Evolutionary conservation across 1,284 basidiomycete genomes (phyloP), one percentile per base, ranked within the genome.

Genomic region (Heliocybe sulcata): DNA sequence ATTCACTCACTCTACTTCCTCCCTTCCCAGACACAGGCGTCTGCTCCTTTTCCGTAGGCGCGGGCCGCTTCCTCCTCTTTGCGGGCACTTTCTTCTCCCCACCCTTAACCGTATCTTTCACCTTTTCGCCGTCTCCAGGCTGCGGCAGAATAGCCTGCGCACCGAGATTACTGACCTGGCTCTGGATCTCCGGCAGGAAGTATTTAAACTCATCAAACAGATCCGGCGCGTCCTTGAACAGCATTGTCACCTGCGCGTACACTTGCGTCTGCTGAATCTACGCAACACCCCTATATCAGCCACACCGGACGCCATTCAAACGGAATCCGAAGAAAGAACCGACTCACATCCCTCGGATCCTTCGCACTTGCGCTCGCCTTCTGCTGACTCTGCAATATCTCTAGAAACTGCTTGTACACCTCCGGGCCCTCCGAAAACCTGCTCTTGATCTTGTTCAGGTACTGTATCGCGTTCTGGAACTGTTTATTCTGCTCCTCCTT

Each of bases 371-470:
- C 38, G 8, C 93, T 91, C 66, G 98, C 95, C 68, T 95, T 95
- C 70, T 98, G 95, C 72, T 98, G 98, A 29, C 92, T 91, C 76
- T 99, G 97, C 61, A 99, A 74, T 55, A 99, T 96, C 75, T 99
- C 96, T 64, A 99, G 77, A 72, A 99, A 99, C 66, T 94, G 89
- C 74, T 98, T 98, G 79, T 99, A 99, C 47, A 90, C 96, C 64
- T 96, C 92, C 22, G 90, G 87, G 61, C 98, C 94, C 59, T 90
- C 85, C n/a, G 85, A 77, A 72, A 91, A 99, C 51, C 95, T 85
- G 48, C 87, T 87, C 76, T 99, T 99, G 77, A 99, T 99, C 79
- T 95, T 96, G 81, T 98, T 98, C 63, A 99, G 87, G 69, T 96
- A 99, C 64, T 93, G 88, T 63, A 99, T 98, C 22, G 97, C 97